phyloP scores from a whole-genome alignment of 805 yeast species.

The Lipomyces orientalis region DNA sequence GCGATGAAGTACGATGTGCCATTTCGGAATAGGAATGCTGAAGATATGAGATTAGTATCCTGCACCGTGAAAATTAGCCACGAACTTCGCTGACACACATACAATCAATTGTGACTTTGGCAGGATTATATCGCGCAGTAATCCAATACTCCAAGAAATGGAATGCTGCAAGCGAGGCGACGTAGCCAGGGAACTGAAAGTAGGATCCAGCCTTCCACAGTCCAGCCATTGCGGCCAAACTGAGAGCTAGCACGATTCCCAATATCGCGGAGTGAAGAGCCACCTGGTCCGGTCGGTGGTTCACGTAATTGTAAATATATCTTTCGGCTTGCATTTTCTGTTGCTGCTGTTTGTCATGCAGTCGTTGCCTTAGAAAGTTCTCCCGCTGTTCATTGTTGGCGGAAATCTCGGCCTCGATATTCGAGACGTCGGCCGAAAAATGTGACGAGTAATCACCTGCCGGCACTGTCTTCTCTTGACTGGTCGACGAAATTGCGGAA shows the following conservation, averaged over 20 bases:
- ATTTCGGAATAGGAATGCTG: slow-evolving; percentile 65
- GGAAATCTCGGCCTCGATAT: background rate
- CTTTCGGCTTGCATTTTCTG: background rate
- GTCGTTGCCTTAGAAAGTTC: background rate
- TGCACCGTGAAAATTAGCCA: background rate
- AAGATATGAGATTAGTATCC: background rate
- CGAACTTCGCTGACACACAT: slow-evolving; percentile 11
- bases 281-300: slow-evolving; percentile 40
- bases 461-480: background rate
- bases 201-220: slow-evolving; percentile 15
- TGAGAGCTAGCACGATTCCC: slow-evolving; percentile 41
- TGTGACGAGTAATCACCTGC: background rate
- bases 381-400: slow-evolving; percentile 5
- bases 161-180: slow-evolving; percentile 61
- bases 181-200: slow-evolving; percentile 53
- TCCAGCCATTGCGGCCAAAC: slow-evolving; percentile 24
- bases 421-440: background rate
- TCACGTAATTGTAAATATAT: slow-evolving; percentile 15
- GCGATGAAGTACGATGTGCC: slow-evolving; percentile 65
- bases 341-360: slow-evolving; percentile 5
- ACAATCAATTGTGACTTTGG: slow-evolving; percentile 68
- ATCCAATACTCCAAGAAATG: slow-evolving; percentile 82
- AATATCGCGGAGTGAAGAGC: slow-evolving; percentile 42
- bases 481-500: background rate
- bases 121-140: slow-evolving; percentile 75